phyloP scores from a whole-genome alignment of 2,329 filamentous ascomycete species.

The Aspergillus oerlinghausenensis region DNA sequence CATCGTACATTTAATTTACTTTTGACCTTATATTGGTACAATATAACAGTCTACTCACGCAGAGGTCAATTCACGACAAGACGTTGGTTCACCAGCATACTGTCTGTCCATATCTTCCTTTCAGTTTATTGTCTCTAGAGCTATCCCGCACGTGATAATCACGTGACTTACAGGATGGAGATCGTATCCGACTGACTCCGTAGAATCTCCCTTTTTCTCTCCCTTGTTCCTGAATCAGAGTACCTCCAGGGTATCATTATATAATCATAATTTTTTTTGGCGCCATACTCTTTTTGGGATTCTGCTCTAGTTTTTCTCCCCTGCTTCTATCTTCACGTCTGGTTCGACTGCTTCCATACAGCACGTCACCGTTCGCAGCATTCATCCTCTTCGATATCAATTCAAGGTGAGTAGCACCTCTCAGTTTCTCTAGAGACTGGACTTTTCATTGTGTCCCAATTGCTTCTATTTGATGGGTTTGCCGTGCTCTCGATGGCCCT shows the following conservation, averaged over 20 bases:
- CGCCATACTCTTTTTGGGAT: conserved; percentile 6
- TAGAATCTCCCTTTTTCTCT: neutral
- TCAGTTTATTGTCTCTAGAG: neutral
- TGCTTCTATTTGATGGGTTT: conserved; percentile 2
- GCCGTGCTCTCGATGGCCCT: conserved; percentile 2
- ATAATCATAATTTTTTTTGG: conserved; percentile 8
- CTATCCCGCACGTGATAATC: neutral
- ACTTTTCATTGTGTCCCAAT: neutral
- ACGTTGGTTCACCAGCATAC: neutral
- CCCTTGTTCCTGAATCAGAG: neutral
- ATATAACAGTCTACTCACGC: neutral
- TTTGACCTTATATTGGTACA: neutral
- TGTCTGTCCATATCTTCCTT: neutral
- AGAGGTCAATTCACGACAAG: neutral
- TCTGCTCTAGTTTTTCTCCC: conserved; percentile 8
- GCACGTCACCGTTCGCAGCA: neutral
- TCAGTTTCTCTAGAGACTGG: neutral
- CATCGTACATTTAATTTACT: neutral
- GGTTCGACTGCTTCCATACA: conserved; percentile 1
- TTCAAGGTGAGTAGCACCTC: neutral
- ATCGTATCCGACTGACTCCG: neutral
- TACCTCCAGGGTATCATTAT: neutral
- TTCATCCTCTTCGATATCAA: neutral
- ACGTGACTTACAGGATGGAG: neutral
- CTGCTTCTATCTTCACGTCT: conserved; percentile 7